Conservation (phyloP, 495 filamentous ascomycete genomes). For the Penicillium subrubescens region DNA sequence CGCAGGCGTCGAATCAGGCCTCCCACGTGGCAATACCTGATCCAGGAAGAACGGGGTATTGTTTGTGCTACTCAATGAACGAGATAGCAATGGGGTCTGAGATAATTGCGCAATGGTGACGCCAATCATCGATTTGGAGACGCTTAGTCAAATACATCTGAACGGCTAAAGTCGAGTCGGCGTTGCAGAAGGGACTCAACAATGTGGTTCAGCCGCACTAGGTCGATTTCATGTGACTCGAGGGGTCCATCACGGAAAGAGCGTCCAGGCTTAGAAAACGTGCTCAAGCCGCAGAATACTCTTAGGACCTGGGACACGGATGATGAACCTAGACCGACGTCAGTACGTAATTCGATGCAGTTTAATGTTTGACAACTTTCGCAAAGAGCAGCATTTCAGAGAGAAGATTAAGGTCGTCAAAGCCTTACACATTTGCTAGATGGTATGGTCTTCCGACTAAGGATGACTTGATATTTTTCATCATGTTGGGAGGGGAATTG, state of each 20-base stretch:
- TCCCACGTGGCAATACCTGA: too few species aligned
- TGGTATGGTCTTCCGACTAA: constrained; percentile 52
- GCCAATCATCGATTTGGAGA: not conserved
- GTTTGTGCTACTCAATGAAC: not conserved
- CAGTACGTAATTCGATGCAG: not conserved
- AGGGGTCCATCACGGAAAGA: not conserved
- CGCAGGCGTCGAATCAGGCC: too few species aligned
- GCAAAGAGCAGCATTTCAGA: constrained; percentile 14
- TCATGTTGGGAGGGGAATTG: constrained; percentile 27
- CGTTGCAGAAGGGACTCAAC: not conserved
- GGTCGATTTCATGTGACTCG: not conserved
- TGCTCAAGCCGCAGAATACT: not conserved
- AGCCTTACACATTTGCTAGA: constrained; percentile 37
- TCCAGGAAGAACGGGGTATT: not conserved
- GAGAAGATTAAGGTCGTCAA: constrained; percentile 32
- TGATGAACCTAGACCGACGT: not conserved
- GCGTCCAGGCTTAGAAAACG: not conserved
- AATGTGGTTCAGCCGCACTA: not conserved
- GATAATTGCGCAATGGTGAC: not conserved
- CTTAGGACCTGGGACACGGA: not conserved
- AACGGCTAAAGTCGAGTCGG: not conserved
- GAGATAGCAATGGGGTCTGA: not conserved
- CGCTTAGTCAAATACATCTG: not conserved
- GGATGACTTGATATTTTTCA: constrained; percentile 50
- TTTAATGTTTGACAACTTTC: not conserved